Evolutionary conservation across 2,329 filamentous ascomycete species (phyloP).

Genomic region (Fusarium nelsonii): DNA sequence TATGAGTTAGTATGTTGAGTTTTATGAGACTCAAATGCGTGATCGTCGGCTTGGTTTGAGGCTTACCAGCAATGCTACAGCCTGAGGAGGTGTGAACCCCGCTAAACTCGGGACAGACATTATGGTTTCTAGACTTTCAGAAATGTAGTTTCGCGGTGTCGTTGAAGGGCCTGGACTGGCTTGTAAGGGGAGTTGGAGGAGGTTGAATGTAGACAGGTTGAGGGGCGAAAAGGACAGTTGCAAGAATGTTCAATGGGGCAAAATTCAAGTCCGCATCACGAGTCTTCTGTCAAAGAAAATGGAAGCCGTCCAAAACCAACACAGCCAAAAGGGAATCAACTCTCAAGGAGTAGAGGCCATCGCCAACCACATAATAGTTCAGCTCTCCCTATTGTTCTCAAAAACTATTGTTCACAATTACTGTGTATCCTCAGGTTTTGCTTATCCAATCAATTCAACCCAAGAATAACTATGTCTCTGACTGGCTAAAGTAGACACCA

Average conservation of each 20-base stretch:
- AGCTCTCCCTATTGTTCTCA: constrained; percentile 24
- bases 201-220: constrained; percentile 5
- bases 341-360: constrained; percentile 20
- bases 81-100: constrained; percentile 42
- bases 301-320: constrained; percentile 15
- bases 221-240: constrained; percentile 13
- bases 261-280: constrained; percentile 18
- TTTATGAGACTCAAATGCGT: not conserved
- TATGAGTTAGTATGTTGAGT: constrained; percentile 15
- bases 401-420: constrained; percentile 18
- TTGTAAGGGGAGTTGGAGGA: not conserved
- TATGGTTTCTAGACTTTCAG: not conserved
- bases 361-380: constrained; percentile 28
- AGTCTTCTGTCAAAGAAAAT: constrained; percentile 18
- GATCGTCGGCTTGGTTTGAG: constrained; percentile 8
- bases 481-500: not conserved
- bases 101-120: constrained; percentile 25
- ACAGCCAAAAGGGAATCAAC: not conserved
- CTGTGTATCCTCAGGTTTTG: constrained; percentile 6
- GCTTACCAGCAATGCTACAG: constrained; percentile 44
- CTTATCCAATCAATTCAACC: constrained; percentile 14
- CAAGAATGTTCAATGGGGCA: constrained; percentile 26
- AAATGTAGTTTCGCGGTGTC: not conserved
- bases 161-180: not conserved
- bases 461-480: constrained; percentile 15